Evolutionary conservation across 257 asterid genomes (phyloP), one percentile per base, ranked within the genome.

Genomic region (Solanum sejunctum): DNA sequence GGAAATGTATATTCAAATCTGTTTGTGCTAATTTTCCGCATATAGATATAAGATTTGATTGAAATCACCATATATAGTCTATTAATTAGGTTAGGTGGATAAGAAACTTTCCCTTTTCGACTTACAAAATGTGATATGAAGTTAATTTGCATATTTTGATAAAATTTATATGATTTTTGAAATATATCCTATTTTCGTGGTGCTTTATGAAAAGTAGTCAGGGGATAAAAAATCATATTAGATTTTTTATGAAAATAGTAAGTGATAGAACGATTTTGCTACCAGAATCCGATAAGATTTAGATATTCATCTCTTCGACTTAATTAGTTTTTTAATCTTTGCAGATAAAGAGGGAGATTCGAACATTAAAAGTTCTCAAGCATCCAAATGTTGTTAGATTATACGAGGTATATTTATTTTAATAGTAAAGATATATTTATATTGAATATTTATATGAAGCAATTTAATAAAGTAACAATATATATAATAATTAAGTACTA

Each of bases 321-420:
- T 49, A 8, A 13, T 73, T 49, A 21, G 0, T 0, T 52, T 52
- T 78, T 78, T 16, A 21, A 26, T 52, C 1, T 32, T 26, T 87
- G 91, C 96, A 96, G 99, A 97, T 97, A 66, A 93, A 92, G 91
- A 91, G 99, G 90, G 99, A 97, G 87, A 97, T 97, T 83, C 96
- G 95, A 23, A 95, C 98, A 54, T 90, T 96, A 55, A 96, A 95
- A 87, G 93, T 95, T 66, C 97, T 97, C 93, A 95, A 90, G 71
- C 98, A 96, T 83, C 99, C 98, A 80, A 97, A 97, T 73, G 97
- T 97, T 67, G 99, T 97, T 92, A 85, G 98, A 66, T 84, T 97
- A 75, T 88, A 91, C 20, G 99, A 97, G 99, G 99, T 95, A 88
- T 11, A 58, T 4, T 39, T 9, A 17, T 39, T 70, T 17, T 60